Percentiles rank a stretch among this genome's conserved stretches.
Conservation (phyloP, 441 rosid genomes). For the Hura crepitans region DNA sequence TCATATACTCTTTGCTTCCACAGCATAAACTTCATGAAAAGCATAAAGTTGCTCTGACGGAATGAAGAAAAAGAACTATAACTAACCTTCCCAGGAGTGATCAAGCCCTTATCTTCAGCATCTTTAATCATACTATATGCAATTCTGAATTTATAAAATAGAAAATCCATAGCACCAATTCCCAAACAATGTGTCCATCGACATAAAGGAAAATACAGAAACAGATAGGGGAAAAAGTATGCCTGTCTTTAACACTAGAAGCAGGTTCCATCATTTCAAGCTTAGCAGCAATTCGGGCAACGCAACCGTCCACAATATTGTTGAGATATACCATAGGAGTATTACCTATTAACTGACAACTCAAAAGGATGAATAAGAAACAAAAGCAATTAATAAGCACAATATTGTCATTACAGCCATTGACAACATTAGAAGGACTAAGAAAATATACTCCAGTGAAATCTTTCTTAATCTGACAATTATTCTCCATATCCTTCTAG, state of each 20-base stretch:
- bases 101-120: constrained; percentile 74
- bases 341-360: constrained; percentile 58
- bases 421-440: not conserved
- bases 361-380: not conserved
- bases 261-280: constrained; percentile 74
- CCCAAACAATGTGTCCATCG: not conserved
- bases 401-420: not conserved
- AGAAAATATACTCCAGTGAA: constrained; percentile 48
- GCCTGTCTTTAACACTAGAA: constrained; percentile 79
- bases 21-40: too few species aligned
- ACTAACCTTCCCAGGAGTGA: constrained; percentile 72
- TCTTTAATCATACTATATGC: constrained; percentile 76
- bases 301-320: constrained; percentile 62
- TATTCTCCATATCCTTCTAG: constrained; percentile 41
- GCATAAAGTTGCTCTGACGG: too few species aligned
- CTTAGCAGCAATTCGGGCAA: constrained; percentile 71
- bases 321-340: constrained; percentile 83
- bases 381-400: not conserved
- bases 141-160: constrained; percentile 36
- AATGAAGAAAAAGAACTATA: not conserved
- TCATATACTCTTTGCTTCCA: too few species aligned
- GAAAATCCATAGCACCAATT: not conserved
- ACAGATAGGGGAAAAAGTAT: not conserved
- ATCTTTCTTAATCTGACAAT: constrained; percentile 55
- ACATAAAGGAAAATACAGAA: not conserved